Percentiles rank a stretch among this genome's conserved stretches.
These are phyloP conservation scores for Phialophora tarda DNA, from an alignment of 2,329 filamentous ascomycete genomes.

Conservation along the genomic window DNA sequence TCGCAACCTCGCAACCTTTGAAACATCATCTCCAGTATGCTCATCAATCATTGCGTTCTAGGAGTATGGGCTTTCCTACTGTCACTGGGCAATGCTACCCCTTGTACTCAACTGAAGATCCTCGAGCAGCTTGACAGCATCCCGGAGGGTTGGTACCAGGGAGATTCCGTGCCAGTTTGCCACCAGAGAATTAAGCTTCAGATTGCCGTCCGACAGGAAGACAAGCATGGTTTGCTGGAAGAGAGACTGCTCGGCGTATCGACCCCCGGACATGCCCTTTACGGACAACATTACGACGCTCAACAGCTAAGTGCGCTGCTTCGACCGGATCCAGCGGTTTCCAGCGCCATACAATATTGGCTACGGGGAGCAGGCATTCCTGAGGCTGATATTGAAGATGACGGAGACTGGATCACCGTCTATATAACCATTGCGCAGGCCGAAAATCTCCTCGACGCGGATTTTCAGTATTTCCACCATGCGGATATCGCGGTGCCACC, in stretches of 20 bases:
- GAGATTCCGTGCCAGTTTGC: background rate
- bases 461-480: slow-evolving; percentile 63
- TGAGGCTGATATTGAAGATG: slow-evolving; percentile 52
- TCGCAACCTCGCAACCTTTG: background rate
- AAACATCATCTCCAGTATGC: background rate
- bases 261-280: slow-evolving; percentile 59
- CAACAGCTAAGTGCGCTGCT: slow-evolving; percentile 23
- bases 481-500: slow-evolving; percentile 44
- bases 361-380: slow-evolving; percentile 56
- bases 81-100: background rate
- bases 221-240: slow-evolving; percentile 54
- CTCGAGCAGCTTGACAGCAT: slow-evolving; percentile 4
- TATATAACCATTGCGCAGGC: slow-evolving; percentile 58
- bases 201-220: slow-evolving; percentile 19
- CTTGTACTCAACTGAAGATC: background rate
- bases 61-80: background rate
- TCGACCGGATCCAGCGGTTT: slow-evolving; percentile 16
- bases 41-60: background rate
- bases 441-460: slow-evolving; percentile 62
- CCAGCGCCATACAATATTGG: slow-evolving; percentile 20
- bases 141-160: slow-evolving; percentile 11
- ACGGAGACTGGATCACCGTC: slow-evolving; percentile 68
- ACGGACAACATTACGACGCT: slow-evolving; percentile 25
- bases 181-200: slow-evolving; percentile 4
- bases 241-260: slow-evolving; percentile 66